Evolutionary conservation across 768 basidiomycete species (phyloP), one percentile per base, ranked within the genome.

Genomic region (Kwoniella sp.): DNA sequence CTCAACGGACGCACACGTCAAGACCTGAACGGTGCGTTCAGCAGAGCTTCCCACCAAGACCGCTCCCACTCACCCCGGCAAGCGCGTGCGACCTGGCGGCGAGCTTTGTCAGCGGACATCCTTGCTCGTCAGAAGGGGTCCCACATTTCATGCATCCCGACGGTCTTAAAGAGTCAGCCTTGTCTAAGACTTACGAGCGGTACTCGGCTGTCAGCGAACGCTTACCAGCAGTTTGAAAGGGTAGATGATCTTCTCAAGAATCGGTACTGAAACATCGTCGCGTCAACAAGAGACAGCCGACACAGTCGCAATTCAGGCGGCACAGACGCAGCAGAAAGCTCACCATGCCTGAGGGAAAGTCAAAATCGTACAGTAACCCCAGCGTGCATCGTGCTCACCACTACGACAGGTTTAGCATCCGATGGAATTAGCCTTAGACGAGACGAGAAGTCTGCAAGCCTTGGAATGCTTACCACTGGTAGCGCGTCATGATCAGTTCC

Each of bases 141-240:
- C 51, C 45, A 72, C 71, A 67, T 49, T 53, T 71, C 71, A 41
- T 71, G 69, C 60, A 71, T 62, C 15, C 71, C 71, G 29, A 71
- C 69, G 9, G 59, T 62, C 67, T 70, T 20, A 41, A 25, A 25
- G 31, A 32, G 31, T 8, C 31, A 8, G 8, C 31, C 31, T 32
- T 32, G 8, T 15, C 31, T 32, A 8, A 8, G 9, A 8, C 15
- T 15, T 32, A 15, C 9, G 31, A 32, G 31, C 15, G 15, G 31
- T 8, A 32, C 31, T 32, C 31, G 20, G 37, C 17, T 7, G 9
- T 39, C 9, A 8, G 7, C 37, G 37, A 8, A 20, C 4, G 27
- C 65, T 53, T 37, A 71, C 69, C 3, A 70, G 52, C 5, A 75
- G 64, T 52, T 75, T 75, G 69, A 75, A 75, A 2, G 74, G 74